Base-by-base conservation (phyloP, 1,139 yeast species). In the Blastobotrys capitulatus region DNA sequence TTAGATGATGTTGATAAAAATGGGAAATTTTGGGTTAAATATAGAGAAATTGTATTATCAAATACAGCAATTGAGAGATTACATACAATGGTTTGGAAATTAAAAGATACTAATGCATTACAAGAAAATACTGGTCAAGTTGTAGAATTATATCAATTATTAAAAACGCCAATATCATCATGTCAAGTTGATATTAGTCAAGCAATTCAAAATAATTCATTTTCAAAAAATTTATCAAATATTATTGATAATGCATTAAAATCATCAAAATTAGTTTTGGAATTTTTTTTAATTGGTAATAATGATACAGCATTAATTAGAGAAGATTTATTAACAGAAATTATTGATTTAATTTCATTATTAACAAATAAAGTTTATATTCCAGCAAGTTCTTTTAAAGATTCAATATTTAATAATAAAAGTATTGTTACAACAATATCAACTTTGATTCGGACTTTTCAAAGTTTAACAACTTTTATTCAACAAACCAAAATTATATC, bases 11-110 rank as follows among this genome's bases (percentile, higher is more conserved):
- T n/a, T 9, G 19, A 38, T 13, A n/a, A 22, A 2, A 8, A 35
- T 15, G 42, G 42, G 2, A 37, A 38, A 16, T 16, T 36, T 38
- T 44, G 47, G 47, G 12, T 27, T 16, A 7, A 32, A 15, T 35
- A 7, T 9, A 22, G 35, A 15, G 39, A 42, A 13, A 40, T 44
- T 2, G 25, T 40, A 22, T 36, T 47, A 20, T 47, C 50, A 16
- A 47, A 43, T 35, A 32, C 37, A 22, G 46, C 50, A 1, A 25
- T 47, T 18, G 47, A 43, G n/a, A 38, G 43, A 13, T 2, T 47
- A 8, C 44, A 43, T 19, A 47, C 50, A 3, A 13, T 42, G 16
- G 42, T 43, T 13, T 47, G 42, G 44, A 42, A 43, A 20, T 26
- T 47, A 2, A 39, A 38, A 18, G 46, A 35, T 18, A 29, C 50